Evolutionary conservation across 176 grass and related monocot species (phyloP).

Genomic region (Oryza australiensis): DNA sequence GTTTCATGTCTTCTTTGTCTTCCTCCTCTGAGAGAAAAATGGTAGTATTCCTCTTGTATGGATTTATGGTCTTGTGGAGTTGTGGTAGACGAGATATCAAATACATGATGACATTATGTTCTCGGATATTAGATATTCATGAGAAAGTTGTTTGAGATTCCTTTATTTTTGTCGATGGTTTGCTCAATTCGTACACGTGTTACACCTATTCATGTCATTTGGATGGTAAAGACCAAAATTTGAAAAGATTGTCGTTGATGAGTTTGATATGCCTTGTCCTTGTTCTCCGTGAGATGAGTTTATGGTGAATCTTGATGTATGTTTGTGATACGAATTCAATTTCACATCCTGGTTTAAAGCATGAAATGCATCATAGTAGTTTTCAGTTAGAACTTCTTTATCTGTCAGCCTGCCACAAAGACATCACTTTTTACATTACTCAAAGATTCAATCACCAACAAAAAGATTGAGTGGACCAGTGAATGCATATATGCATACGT

Average conservation of each 20-base stretch:
- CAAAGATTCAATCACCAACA: too few relatives aligned
- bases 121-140: neutral
- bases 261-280: neutral
- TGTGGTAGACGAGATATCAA: too few relatives aligned
- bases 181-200: neutral
- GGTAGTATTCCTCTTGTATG: neutral
- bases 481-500: too few relatives aligned
- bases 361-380: too few relatives aligned
- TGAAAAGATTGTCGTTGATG: neutral
- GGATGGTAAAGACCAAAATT: neutral
- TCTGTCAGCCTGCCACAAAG: too few relatives aligned
- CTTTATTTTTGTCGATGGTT: neutral
- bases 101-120: neutral
- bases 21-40: neutral
- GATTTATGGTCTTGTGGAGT: neutral
- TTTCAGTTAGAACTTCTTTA: too few relatives aligned
- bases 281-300: neutral
- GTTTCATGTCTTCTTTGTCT: neutral
- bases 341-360: neutral
- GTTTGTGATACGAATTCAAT: neutral
- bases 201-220: neutral
- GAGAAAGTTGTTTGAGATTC: neutral
- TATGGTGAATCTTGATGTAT: neutral
- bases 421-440: too few relatives aligned
- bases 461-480: too few relatives aligned